Conservation (phyloP, 2,329 filamentous ascomycete species). For the Aspergillus sp. region DNA sequence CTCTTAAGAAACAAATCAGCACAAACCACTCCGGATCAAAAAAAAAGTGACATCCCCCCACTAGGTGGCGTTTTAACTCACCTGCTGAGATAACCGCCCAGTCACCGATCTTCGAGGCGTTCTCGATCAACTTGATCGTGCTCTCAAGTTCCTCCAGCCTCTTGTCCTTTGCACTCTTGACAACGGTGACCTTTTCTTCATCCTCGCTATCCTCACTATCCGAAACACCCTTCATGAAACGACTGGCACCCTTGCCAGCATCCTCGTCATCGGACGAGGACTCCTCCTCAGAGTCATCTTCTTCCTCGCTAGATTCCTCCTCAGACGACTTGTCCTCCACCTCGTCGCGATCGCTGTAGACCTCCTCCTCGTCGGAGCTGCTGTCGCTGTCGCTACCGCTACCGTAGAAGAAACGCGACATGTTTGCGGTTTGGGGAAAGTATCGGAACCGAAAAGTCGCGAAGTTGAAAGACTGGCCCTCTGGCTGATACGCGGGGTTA, state of each 20-base stretch:
- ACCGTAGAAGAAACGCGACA: conserved; percentile 97
- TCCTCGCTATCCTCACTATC: conserved; percentile 81
- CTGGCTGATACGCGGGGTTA: conserved; percentile 3
- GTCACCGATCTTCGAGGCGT: conserved; percentile 95
- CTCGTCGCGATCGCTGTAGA: conserved; percentile 76
- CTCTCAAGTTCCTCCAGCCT: conserved; percentile 87
- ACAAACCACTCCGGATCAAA: conserved; percentile 1
- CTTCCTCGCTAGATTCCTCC: conserved; percentile 51
- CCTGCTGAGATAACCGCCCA: conserved; percentile 89
- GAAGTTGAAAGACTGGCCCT: too few relatives aligned
- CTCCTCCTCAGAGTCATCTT: conserved; percentile 56
- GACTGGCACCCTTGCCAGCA: conserved; percentile 65
- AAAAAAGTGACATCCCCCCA: not conserved
- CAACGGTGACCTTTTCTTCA: conserved; percentile 76
- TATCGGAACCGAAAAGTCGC: not conserved
- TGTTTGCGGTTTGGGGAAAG: conserved; percentile 44
- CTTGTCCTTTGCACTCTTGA: conserved; percentile 99
- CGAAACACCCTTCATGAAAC: conserved; percentile 75
- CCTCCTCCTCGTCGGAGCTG: conserved; percentile 88
- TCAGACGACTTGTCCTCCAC: conserved; percentile 55
- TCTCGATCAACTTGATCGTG: conserved; percentile 87
- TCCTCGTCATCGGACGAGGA: conserved; percentile 46
- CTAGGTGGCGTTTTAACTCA: conserved; percentile 43
- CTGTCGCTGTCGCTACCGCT: conserved; percentile 94
- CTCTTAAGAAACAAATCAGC: conserved; percentile 50